Percentiles rank a stretch among this genome's conserved stretches.
Evolutionary conservation across 345 rosid species (phyloP).

Genomic region (Barbarea vulgaris): DNA sequence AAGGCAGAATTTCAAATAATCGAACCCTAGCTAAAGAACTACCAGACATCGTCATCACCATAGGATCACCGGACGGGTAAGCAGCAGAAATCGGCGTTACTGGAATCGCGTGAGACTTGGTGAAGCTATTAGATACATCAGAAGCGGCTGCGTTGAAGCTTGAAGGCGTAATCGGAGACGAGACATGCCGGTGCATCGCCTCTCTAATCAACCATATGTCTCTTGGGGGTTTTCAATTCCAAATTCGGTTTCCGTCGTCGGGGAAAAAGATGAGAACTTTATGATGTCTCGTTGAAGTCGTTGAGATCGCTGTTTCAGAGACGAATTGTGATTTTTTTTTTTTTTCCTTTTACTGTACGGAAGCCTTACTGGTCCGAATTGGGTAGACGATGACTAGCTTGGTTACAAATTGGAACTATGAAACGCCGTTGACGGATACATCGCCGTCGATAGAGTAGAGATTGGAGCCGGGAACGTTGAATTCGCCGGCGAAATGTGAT

Average conservation of each 20-base stretch:
- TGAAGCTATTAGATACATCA: constrained; percentile 9
- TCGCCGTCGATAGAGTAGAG: constrained; percentile 16
- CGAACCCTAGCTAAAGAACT: constrained; percentile 62
- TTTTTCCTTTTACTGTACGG: constrained; percentile 10
- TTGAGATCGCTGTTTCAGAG: constrained; percentile 27
- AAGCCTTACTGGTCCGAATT: background rate
- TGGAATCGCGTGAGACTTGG: constrained; percentile 33
- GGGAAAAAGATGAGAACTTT: background rate
- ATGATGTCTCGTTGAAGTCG: constrained; percentile 15
- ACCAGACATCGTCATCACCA: constrained; percentile 35
- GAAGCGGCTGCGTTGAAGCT: constrained; percentile 26
- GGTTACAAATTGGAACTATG: background rate
- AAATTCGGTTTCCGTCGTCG: background rate
- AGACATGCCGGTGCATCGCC: constrained; percentile 43
- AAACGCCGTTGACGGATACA: background rate
- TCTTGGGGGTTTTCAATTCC: background rate
- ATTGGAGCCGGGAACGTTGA: background rate
- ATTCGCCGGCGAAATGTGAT: constrained; percentile 33
- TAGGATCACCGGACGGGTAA: constrained; percentile 43
- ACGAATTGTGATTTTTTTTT: constrained; percentile 20
- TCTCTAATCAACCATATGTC: constrained; percentile 34
- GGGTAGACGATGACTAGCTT: constrained; percentile 8
- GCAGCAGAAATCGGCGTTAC: constrained; percentile 47
- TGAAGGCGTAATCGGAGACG: constrained; percentile 39
- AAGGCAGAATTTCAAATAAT: constrained; percentile 65